Base-by-base conservation (phyloP, 1,139 yeast species). In the Ogataea hybrid region DNA sequence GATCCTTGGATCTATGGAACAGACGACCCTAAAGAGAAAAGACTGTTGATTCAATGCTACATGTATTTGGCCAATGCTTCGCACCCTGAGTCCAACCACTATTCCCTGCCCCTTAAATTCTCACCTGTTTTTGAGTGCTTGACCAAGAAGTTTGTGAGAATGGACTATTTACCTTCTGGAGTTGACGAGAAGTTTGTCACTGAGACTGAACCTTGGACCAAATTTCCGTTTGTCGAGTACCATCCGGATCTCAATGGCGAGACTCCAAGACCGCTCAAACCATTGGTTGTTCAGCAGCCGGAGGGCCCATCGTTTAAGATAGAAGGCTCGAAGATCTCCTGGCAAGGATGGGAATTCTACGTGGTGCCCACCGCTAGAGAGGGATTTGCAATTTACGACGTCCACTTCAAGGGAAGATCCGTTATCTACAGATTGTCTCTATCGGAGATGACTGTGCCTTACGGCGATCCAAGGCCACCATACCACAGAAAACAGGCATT, bases 1-100 rank as follows among this genome's bases (percentile, higher is more conserved):
- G 88, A 87, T 61, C 90, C 94, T 40, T 87, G 96, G 95, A 86
- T 86, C 73, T 86, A 86, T 62, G 96, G 95, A 54, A 82, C 88
- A 32, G 90, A 84, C 61, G 77, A 75, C 53, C 65, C 73, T 37
- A 71, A 75, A 47, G 84, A 79, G 58, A 61, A 63, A 39, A 73
- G 87, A 62, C 79, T 82, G 23, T 70, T 81, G 67, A 68, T 82
- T 54, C 92, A 84, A 68, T 79, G 82, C 63, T 83, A 81, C 69
- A 81, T 84, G 81, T 87, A 87, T 65, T 76, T 88, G 49, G 79
- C 79, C 58, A 79, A 80, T 48, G 79, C 78, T 46, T 70, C 81
- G 58, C 92, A 86, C 62, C 66, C 77, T 27, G 95, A 87, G 64
- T 81, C 90, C 12, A 87, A 87, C 69, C 90, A 85, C 61, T 87